Conservation (phyloP, 495 filamentous ascomycete genomes). For the Glonium stellatum region DNA sequence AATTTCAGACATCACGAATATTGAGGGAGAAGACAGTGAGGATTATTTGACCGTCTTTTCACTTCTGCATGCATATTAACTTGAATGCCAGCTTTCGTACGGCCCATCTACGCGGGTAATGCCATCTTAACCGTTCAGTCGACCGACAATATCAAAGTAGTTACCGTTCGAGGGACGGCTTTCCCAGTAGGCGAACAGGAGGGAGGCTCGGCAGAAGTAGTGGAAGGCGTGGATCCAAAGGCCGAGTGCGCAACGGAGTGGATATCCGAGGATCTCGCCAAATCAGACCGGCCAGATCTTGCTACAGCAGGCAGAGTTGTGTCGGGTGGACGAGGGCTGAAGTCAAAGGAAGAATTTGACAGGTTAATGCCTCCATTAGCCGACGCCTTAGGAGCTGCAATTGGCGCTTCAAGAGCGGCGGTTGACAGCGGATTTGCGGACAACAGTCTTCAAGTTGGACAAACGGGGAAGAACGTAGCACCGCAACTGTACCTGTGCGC, state of each 20-base stretch:
- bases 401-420: conserved; percentile 88
- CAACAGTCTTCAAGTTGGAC: conserved; percentile 95
- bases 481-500: conserved; percentile 92
- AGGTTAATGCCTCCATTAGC: conserved; percentile 83
- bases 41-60: not conserved
- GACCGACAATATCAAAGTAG: conserved; percentile 72
- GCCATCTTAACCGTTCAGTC: conserved; percentile 96
- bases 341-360: conserved; percentile 97
- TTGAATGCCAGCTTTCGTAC: conserved; percentile 78
- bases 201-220: conserved; percentile 51
- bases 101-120: conserved; percentile 96
- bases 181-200: conserved; percentile 57
- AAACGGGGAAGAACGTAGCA: conserved; percentile 97
- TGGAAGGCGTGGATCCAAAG: conserved; percentile 68
- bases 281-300: conserved; percentile 91
- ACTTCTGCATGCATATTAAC: conserved; percentile 6
- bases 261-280: conserved; percentile 88
- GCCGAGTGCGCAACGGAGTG: conserved; percentile 66
- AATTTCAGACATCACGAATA: conserved; percentile 80
- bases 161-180: conserved; percentile 88
- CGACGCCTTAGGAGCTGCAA: conserved; percentile 83
- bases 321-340: conserved; percentile 87
- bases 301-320: conserved; percentile 82
- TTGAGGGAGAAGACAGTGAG: conserved; percentile 80
- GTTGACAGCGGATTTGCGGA: conserved; percentile 99